These are phyloP conservation scores for Pseudotulostoma volvatum DNA, from an alignment of 495 filamentous ascomycete genomes.

Conservation along the genomic window DNA sequence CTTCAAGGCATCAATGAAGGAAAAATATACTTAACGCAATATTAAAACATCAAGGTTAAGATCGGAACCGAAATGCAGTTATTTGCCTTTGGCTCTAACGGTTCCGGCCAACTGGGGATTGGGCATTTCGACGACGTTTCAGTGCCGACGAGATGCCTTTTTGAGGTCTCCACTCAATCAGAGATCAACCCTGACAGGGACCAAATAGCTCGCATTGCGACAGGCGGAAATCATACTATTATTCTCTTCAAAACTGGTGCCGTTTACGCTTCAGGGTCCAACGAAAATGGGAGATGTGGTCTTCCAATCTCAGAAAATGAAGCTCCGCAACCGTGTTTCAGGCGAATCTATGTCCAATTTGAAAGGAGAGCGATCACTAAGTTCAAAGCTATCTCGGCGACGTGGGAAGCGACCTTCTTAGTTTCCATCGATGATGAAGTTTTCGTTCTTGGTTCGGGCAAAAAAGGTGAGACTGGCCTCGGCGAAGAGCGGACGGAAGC, in stretches of 20 bases:
- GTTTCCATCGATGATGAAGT: constrained; percentile 33
- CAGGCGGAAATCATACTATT: constrained; percentile 82
- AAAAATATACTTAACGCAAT: too few species aligned
- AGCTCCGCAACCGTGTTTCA: constrained; percentile 11
- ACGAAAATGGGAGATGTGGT: constrained; percentile 33
- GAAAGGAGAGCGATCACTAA: constrained; percentile 4
- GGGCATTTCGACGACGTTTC: constrained; percentile 59
- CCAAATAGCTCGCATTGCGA: constrained; percentile 33
- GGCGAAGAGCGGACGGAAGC: constrained; percentile 19
- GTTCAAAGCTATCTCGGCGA: constrained; percentile 39
- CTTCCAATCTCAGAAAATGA: neutral
- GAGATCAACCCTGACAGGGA: constrained; percentile 1
- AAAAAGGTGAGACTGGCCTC: constrained; percentile 57
- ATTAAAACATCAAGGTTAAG: too few species aligned
- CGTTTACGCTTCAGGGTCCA: constrained; percentile 48
- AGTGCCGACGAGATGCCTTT: constrained; percentile 42
- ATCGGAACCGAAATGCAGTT: too few species aligned
- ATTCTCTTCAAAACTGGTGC: constrained; percentile 40
- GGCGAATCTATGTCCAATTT: constrained; percentile 12
- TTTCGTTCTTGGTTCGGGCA: constrained; percentile 45
- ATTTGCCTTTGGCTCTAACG: constrained; percentile 84
- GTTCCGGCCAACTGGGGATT: constrained; percentile 72
- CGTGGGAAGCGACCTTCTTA: constrained; percentile 58
- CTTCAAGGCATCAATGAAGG: too few species aligned
- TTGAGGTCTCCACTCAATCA: constrained; percentile 14